These are phyloP conservation scores for Neopestalotiopsis clavispora DNA, from an alignment of 2,329 filamentous ascomycete genomes.

Conservation along the genomic window DNA sequence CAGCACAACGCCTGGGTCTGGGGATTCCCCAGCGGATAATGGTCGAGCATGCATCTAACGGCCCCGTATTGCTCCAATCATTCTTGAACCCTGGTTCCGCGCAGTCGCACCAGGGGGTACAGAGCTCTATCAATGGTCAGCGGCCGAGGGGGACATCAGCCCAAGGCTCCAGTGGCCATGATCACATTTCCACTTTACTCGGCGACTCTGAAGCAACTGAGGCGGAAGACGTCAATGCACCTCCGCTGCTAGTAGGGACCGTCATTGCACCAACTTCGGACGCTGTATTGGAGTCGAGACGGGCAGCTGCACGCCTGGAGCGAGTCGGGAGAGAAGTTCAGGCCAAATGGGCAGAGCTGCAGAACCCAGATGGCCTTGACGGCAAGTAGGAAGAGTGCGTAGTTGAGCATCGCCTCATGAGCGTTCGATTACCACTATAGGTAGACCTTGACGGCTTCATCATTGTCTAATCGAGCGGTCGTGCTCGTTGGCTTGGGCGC, in stretches of 20 bases:
- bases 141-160: background rate
- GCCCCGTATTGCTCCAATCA: constrained; percentile 39
- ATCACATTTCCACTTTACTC: background rate
- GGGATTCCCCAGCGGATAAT: constrained; percentile 62
- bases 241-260: constrained; percentile 59
- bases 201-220: constrained; percentile 16
- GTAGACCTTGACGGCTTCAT: background rate
- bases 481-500: too few relatives aligned
- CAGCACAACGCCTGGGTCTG: constrained; percentile 56
- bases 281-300: constrained; percentile 54
- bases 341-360: constrained; percentile 51
- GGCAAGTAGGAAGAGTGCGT: background rate
- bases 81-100: constrained; percentile 26
- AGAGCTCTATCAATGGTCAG: constrained; percentile 6
- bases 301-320: constrained; percentile 58
- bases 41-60: constrained; percentile 53
- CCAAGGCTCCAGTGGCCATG: background rate
- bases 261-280: constrained; percentile 56
- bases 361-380: background rate
- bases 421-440: background rate
- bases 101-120: background rate
- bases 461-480: too few relatives aligned
- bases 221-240: constrained; percentile 33
- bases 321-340: constrained; percentile 60
- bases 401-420: background rate